Evolutionary conservation across 2,329 filamentous ascomycete species (phyloP), one percentile per base, ranked within the genome.

Genomic region (Colletotrichum spinosum): DNA sequence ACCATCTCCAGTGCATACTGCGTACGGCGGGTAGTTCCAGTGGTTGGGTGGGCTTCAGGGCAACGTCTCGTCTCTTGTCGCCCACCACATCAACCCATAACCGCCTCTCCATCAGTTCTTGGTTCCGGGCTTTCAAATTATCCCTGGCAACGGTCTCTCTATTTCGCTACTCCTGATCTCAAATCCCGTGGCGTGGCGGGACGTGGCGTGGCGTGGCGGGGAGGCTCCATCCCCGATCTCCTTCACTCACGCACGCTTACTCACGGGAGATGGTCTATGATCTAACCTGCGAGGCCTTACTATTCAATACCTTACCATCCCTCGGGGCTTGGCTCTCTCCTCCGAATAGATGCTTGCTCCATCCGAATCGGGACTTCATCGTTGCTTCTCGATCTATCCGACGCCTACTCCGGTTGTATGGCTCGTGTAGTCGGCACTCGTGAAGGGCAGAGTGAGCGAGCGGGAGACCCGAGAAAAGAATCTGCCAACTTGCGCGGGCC

Each of bases 231-330:
- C 52, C 4, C 53, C 49, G 46, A 52, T 12, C 34, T 53, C 52
- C 13, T 48, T 60, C 53, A 49, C 62, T 65, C 39, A 65, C 58
- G 42, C 48, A 63, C 59, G 63, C 63, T 66, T 63, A 66, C 58
- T 66, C 63, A 63, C 53, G 53, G 17, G 46, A 46, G 48, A 17
- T 38, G 59, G 49, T 66, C 53, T 52, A 63, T 66, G 63, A 66
- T 48, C 41, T 63, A 45, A 57, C 58, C 42, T 37, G 48, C 48
- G 57, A 56, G 59, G 53, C 63, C 58, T 2, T 1, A 66, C 33
- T 39, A 46, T 48, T 1, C 25, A 1, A 1, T 25, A 1, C 25
- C 25, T 25, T 25, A 25, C 25, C 25, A 5, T 25, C 25, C 25
- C 25, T 1, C 1, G 25, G 25, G 1, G 1, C 25, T 25, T 25